Evolutionary conservation across 2,329 filamentous ascomycete species (phyloP).

Genomic region (Exophiala sideris): DNA sequence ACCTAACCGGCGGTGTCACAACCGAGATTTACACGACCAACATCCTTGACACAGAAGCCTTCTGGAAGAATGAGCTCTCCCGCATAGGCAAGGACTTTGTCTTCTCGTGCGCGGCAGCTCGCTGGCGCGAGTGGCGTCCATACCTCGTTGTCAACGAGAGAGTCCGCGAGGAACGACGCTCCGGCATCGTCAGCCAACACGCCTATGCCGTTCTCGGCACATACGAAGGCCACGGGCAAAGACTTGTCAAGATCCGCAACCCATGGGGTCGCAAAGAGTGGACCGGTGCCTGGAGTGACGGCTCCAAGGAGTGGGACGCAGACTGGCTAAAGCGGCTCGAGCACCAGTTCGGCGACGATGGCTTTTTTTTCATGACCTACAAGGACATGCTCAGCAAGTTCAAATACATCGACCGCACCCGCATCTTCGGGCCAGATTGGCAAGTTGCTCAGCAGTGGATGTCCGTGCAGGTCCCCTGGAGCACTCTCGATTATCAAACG

Average conservation of each 20-base stretch:
- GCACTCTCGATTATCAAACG: conserved; percentile 56
- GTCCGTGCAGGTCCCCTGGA: conserved; percentile 59
- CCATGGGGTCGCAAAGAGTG: conserved; percentile 81
- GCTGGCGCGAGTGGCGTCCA: conserved; percentile 33
- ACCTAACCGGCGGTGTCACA: conserved; percentile 53
- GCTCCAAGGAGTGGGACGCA: conserved; percentile 78
- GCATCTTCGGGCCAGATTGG: conserved; percentile 61
- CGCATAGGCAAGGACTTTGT: conserved; percentile 75
- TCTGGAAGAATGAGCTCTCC: conserved; percentile 78
- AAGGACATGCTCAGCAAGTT: conserved; percentile 58
- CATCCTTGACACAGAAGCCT: conserved; percentile 65
- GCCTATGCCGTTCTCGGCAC: conserved; percentile 59
- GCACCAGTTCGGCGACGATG: conserved; percentile 74
- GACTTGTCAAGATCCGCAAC: conserved; percentile 61
- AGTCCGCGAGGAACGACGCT: conserved; percentile 36
- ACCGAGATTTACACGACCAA: conserved; percentile 46
- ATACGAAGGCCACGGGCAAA: conserved; percentile 59
- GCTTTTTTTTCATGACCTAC: conserved; percentile 62
- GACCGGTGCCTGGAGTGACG: conserved; percentile 79
- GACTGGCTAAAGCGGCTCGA: conserved; percentile 71
- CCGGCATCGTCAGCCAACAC: conserved; percentile 49
- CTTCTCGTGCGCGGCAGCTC: conserved; percentile 46
- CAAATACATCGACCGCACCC: conserved; percentile 59
- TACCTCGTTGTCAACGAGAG: conserved; percentile 21
- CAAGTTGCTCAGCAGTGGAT: conserved; percentile 61